Percentiles rank a stretch among this genome's conserved stretches.
phyloP scores from a whole-genome alignment of 2,329 filamentous ascomycete genomes.

The Neodidymelliopsis sp. region DNA sequence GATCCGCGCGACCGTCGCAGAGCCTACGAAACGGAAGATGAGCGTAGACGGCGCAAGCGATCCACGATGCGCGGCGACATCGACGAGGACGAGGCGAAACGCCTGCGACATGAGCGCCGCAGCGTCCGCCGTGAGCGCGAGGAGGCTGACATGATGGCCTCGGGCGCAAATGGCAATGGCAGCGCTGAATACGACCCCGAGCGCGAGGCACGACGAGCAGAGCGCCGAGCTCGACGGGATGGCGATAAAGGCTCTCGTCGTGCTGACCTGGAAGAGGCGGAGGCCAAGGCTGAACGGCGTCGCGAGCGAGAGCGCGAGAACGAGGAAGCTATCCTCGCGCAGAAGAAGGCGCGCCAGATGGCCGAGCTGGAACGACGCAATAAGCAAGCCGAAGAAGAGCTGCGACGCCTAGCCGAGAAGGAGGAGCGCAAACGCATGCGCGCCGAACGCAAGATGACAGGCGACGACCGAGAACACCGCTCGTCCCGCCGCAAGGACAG shows the following conservation, averaged over 20 bases:
- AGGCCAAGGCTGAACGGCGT: conserved; percentile 47
- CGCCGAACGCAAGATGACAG: conserved; percentile 40
- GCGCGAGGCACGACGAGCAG: conserved; percentile 48
- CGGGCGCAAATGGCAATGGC: conserved; percentile 37
- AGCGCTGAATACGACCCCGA: conserved; percentile 44
- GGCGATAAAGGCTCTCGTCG: conserved; percentile 48
- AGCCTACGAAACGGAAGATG: conserved; percentile 48
- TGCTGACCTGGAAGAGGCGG: conserved; percentile 45
- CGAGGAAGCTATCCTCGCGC: conserved; percentile 42
- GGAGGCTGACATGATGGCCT: conserved; percentile 34
- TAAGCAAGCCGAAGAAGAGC: conserved; percentile 47
- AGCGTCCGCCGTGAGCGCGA: conserved; percentile 43
- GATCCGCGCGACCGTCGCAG: conserved; percentile 44
- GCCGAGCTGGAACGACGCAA: conserved; percentile 50
- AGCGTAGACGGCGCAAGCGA: conserved; percentile 48
- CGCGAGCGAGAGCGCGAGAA: conserved; percentile 49
- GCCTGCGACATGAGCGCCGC: conserved; percentile 47
- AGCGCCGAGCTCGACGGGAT: conserved; percentile 42
- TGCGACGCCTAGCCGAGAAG: conserved; percentile 51
- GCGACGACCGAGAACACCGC: conserved; percentile 44
- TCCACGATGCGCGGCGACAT: conserved; percentile 44
- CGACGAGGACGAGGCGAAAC: conserved; percentile 49
- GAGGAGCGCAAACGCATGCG: conserved; percentile 43
- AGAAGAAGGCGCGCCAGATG: conserved; percentile 48
- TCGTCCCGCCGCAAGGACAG: conserved; percentile 48